Conservation (phyloP, 2,329 filamentous ascomycete species). For the Tolypocladium endophyticum region DNA sequence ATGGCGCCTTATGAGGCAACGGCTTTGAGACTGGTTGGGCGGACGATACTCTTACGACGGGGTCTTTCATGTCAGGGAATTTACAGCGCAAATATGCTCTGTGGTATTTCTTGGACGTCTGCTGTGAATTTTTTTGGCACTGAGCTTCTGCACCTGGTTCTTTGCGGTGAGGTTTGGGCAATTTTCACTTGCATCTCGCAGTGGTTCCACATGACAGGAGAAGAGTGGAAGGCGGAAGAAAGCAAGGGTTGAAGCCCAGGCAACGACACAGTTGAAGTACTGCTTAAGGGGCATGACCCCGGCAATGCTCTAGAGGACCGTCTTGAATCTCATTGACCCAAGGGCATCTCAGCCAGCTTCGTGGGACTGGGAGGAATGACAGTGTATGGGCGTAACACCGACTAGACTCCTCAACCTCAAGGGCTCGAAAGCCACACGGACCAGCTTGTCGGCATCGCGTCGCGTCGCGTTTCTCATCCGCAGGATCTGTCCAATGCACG, state of each 20-base stretch:
- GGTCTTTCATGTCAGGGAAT: conserved; percentile 29
- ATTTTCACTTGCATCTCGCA: conserved; percentile 25
- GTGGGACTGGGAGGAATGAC: neutral
- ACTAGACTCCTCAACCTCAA: neutral
- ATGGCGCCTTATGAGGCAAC: conserved; percentile 36
- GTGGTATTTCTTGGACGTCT: conserved; percentile 26
- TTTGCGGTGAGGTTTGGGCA: conserved; percentile 36
- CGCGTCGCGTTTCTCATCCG: neutral
- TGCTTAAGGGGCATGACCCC: neutral
- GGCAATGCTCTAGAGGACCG: neutral
- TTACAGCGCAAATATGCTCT: conserved; percentile 22
- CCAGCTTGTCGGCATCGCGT: neutral
- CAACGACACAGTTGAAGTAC: neutral
- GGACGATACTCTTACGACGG: conserved; percentile 26
- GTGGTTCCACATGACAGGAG: conserved; percentile 29
- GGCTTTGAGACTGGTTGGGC: conserved; percentile 33
- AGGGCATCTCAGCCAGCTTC: neutral
- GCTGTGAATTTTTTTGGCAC: conserved; percentile 34
- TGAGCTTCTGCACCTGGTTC: conserved; percentile 32
- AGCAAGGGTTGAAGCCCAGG: conserved; percentile 1
- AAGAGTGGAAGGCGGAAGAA: conserved; percentile 30
- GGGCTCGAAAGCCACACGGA: neutral
- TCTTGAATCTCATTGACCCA: neutral
- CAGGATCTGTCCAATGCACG: neutral
- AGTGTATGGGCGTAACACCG: neutral